A percentile compares a stretch with the other conserved stretches of the same genome.
These are phyloP conservation scores for Furcasterigmium sp. DNA, from an alignment of 2,329 filamentous ascomycete genomes.

Conservation along the genomic window DNA sequence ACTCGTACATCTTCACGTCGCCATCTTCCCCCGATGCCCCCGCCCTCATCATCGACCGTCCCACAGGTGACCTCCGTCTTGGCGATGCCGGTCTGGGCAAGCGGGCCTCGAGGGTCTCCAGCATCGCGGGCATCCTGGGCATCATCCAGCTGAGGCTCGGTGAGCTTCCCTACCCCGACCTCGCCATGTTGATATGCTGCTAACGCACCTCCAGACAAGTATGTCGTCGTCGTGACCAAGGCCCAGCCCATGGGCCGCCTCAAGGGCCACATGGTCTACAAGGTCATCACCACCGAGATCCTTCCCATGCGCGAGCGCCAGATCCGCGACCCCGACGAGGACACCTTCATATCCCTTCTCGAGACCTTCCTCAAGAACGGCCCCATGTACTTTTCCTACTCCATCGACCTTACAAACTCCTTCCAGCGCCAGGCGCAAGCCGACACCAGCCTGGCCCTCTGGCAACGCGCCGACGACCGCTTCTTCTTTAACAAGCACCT, in stretches of 20 bases:
- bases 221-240: slow-evolving; percentile 95
- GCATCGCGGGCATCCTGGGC: slow-evolving; percentile 90
- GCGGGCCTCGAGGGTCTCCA: slow-evolving; percentile 70
- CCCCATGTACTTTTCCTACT: slow-evolving; percentile 98
- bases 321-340: slow-evolving; percentile 89
- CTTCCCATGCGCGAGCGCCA: slow-evolving; percentile 88
- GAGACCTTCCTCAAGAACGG: slow-evolving; percentile 76
- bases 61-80: slow-evolving; percentile 83
- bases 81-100: slow-evolving; percentile 76
- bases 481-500: slow-evolving; percentile 99
- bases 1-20: slow-evolving; percentile 94
- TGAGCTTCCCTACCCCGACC: slow-evolving; percentile 35
- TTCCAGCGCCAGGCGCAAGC: slow-evolving; percentile 88
- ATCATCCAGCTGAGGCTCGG: slow-evolving; percentile 90
- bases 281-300: slow-evolving; percentile 84
- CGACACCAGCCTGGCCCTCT: slow-evolving; percentile 68
- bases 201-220: slow-evolving; percentile 63
- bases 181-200: neutral
- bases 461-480: slow-evolving; percentile 89
- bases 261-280: slow-evolving; percentile 96
- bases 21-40: slow-evolving; percentile 88
- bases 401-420: slow-evolving; percentile 90
- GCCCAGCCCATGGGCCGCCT: slow-evolving; percentile 84
- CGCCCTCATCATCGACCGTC: slow-evolving; percentile 83
- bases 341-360: slow-evolving; percentile 79